These are phyloP conservation scores for Chaetomidium leptoderma DNA, from an alignment of 495 filamentous ascomycete species.

Conservation along the genomic window DNA sequence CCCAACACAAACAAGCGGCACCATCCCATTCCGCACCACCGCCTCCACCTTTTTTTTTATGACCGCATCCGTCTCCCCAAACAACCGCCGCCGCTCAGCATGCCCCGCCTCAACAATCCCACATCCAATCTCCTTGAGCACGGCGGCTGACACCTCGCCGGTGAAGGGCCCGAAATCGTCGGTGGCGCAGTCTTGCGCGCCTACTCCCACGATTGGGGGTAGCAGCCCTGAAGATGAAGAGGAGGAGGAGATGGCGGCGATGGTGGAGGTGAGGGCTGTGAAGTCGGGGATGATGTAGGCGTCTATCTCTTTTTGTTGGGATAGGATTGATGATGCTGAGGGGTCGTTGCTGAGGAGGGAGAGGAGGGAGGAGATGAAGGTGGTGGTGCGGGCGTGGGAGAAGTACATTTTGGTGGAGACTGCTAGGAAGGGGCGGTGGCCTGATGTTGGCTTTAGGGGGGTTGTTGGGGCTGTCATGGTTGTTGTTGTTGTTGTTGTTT, in stretches of 20 bases:
- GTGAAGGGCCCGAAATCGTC: constrained; percentile 67
- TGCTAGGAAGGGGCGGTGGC: constrained; percentile 64
- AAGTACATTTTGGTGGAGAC: constrained; percentile 87
- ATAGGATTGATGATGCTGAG: constrained; percentile 34
- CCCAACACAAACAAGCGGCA: constrained; percentile 76
- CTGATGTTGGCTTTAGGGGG: neutral
- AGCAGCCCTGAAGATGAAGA: too few species aligned
- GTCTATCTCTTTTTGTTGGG: constrained; percentile 38
- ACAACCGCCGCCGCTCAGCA: constrained; percentile 66
- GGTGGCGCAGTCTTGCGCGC: constrained; percentile 71
- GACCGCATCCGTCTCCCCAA: constrained; percentile 64
- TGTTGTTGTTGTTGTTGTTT: neutral
- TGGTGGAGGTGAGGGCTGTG: constrained; percentile 56
- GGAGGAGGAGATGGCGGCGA: constrained; percentile 39
- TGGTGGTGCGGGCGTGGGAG: constrained; percentile 56
- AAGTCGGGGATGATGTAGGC: constrained; percentile 73
- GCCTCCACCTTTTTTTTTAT: constrained; percentile 64
- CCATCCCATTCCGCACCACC: constrained; percentile 60
- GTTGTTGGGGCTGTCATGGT: constrained; percentile 19
- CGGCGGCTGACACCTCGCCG: constrained; percentile 67
- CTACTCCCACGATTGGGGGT: too few species aligned
- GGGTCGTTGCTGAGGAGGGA: constrained; percentile 27
- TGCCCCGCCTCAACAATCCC: constrained; percentile 73
- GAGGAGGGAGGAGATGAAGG: constrained; percentile 58
- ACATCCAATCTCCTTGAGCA: constrained; percentile 60